phyloP scores from a whole-genome alignment of 495 filamentous ascomycete genomes.

The Podospora didyma region DNA sequence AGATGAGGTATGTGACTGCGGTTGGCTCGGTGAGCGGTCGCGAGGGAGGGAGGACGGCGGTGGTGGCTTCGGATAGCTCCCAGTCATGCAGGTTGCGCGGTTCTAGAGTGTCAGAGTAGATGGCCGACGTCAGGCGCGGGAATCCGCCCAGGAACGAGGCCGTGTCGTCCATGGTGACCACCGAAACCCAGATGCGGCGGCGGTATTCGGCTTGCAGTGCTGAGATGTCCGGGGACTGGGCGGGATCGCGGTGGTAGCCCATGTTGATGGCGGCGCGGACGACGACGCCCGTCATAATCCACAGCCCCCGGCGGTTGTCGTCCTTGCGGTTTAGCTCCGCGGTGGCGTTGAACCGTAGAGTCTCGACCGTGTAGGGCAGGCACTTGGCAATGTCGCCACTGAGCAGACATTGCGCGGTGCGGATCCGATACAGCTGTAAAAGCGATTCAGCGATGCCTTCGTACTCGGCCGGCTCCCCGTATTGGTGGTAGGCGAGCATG shows the following conservation, averaged over 20 bases:
- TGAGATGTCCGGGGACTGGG: constrained; percentile 13
- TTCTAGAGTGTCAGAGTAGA: constrained; percentile 24
- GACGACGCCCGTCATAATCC: constrained; percentile 33
- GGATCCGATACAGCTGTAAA: constrained; percentile 51
- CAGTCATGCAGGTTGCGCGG: constrained; percentile 32
- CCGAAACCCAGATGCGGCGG: constrained; percentile 29
- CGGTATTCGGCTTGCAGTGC: constrained; percentile 33
- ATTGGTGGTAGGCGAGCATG: constrained; percentile 62
- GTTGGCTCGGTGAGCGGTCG: constrained; percentile 27
- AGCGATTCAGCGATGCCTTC: constrained; percentile 52
- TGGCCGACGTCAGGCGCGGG: constrained; percentile 25
- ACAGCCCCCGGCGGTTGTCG: constrained; percentile 23
- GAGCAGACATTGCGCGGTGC: constrained; percentile 31
- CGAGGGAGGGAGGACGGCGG: constrained; percentile 23
- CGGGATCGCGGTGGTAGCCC: constrained; percentile 38
- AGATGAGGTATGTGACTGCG: constrained; percentile 24
- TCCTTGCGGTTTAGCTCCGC: constrained; percentile 21
- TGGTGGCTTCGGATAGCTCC: constrained; percentile 27
- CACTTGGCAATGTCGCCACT: constrained; percentile 51
- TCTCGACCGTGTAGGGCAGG: constrained; percentile 34
- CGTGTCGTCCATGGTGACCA: constrained; percentile 31
- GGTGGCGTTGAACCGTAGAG: constrained; percentile 29
- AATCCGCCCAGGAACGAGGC: constrained; percentile 34
- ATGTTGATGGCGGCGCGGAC: constrained; percentile 34
- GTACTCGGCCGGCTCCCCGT: constrained; percentile 69